Percentiles rank a stretch among this genome's conserved stretches.
Evolutionary conservation across 2,329 filamentous ascomycete genomes (phyloP).

Genomic region (Phaeosphaeria sp.): DNA sequence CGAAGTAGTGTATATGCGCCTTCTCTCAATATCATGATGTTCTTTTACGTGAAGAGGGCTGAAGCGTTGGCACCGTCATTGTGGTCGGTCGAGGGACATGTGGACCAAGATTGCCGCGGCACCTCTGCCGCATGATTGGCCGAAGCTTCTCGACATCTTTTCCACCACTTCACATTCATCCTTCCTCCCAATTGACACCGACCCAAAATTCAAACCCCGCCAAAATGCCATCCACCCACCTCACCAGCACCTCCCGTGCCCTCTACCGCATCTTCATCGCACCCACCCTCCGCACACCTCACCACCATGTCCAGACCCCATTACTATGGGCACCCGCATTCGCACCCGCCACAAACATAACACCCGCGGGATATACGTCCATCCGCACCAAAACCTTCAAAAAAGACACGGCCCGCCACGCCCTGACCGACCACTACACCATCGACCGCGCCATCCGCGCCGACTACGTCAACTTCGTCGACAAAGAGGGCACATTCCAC

Average conservation of each 20-base stretch:
- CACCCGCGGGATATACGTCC: slow-evolving; percentile 11
- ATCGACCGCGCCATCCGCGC: slow-evolving; percentile 59
- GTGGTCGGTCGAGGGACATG: slow-evolving; percentile 14
- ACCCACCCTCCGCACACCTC: slow-evolving; percentile 35
- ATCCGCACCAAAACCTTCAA: slow-evolving; percentile 30
- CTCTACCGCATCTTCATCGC: slow-evolving; percentile 55
- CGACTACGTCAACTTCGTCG: slow-evolving; percentile 54
- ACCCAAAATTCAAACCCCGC: not conserved
- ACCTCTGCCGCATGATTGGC: slow-evolving; percentile 17
- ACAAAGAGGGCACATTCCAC: slow-evolving; percentile 47
- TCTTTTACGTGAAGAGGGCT: slow-evolving; percentile 23
- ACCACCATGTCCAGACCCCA: slow-evolving; percentile 11
- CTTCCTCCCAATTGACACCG: not conserved
- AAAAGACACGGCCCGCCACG: slow-evolving; percentile 43
- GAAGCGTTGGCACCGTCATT: slow-evolving; percentile 12
- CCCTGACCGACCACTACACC: slow-evolving; percentile 49
- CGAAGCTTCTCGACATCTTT: not conserved
- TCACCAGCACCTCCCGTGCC: slow-evolving; percentile 47
- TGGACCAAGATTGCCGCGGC: slow-evolving; percentile 12
- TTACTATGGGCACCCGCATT: slow-evolving; percentile 29
- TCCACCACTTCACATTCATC: not conserved
- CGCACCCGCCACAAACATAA: slow-evolving; percentile 12
- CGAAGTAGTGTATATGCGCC: not conserved
- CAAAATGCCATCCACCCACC: slow-evolving; percentile 39
- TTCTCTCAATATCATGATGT: slow-evolving; percentile 28